Conservation (phyloP, 768 basidiomycete genomes). For the Russula sp. region DNA sequence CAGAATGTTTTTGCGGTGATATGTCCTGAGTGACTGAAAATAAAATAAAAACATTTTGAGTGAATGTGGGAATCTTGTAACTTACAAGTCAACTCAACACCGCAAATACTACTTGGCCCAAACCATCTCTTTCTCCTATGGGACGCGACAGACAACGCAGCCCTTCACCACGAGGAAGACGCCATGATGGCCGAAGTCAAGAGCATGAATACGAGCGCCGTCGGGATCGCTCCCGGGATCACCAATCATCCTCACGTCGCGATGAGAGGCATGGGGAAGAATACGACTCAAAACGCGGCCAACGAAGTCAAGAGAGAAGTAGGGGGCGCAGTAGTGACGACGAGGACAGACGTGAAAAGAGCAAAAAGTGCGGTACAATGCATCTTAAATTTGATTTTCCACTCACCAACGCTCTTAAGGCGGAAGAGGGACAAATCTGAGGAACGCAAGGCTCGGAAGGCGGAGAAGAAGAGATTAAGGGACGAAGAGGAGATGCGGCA, state of each 20-base stretch:
- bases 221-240: conserved; percentile 14
- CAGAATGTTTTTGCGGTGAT: too few relatives aligned
- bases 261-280: conserved; percentile 30
- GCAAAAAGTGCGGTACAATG: conserved; percentile 46
- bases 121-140: conserved; percentile 10
- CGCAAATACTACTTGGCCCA: not conserved
- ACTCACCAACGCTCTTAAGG: conserved; percentile 40
- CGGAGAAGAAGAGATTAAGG: conserved; percentile 77
- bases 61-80: not conserved
- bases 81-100: not conserved
- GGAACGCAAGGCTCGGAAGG: conserved; percentile 79
- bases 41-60: too few relatives aligned
- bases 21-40: too few relatives aligned
- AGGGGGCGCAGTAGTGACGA: conserved; percentile 36
- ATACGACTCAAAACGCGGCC: conserved; percentile 31
- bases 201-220: conserved; percentile 15
- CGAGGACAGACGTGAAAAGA: conserved; percentile 32
- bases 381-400: not conserved
- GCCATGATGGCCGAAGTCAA: not conserved
- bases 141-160: conserved; percentile 16
- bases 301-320: conserved; percentile 34
- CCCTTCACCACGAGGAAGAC: conserved; percentile 20
- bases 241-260: conserved; percentile 9
- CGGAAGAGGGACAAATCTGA: conserved; percentile 86
- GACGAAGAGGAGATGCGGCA: conserved; percentile 90